Evolutionary conservation across 176 grass and related monocot genomes (phyloP).

Genomic region (Avena insularis): DNA sequence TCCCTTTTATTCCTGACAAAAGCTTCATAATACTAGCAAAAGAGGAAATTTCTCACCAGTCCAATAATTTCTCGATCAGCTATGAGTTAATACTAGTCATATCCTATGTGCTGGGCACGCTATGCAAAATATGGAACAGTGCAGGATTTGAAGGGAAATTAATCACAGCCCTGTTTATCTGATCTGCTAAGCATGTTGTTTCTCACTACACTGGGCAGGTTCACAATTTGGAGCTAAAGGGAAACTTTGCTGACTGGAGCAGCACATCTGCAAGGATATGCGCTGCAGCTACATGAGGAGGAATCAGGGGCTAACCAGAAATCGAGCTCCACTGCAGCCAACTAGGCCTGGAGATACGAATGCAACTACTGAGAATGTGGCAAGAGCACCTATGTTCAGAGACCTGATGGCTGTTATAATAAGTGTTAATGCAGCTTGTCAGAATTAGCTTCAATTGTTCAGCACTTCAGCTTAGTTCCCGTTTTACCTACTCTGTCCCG

Average conservation of each 20-base stretch:
- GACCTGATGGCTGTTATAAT: neutral
- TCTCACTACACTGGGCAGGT: neutral
- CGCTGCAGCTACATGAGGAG: neutral
- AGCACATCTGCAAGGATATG: neutral
- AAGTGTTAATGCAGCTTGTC: neutral
- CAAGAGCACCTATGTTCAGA: neutral
- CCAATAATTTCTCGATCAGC: neutral
- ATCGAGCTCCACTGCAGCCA: neutral
- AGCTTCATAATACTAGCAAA: neutral
- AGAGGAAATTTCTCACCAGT: neutral
- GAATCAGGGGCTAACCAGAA: slow-evolving; percentile 1
- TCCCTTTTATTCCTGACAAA: neutral
- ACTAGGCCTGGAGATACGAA: neutral
- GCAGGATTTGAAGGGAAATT: no score
- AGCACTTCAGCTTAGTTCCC: no score
- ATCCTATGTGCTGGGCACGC: neutral
- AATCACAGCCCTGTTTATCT: no score
- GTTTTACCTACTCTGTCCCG: no score
- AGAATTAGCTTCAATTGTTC: neutral
- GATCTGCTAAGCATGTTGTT: no score
- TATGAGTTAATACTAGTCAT: neutral
- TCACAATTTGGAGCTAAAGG: neutral
- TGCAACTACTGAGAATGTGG: neutral
- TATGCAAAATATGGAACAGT: neutral
- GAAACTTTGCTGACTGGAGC: neutral